These are phyloP conservation scores for Onygenales sp. DNA, from an alignment of 2,329 filamentous ascomycete species.

Conservation along the genomic window DNA sequence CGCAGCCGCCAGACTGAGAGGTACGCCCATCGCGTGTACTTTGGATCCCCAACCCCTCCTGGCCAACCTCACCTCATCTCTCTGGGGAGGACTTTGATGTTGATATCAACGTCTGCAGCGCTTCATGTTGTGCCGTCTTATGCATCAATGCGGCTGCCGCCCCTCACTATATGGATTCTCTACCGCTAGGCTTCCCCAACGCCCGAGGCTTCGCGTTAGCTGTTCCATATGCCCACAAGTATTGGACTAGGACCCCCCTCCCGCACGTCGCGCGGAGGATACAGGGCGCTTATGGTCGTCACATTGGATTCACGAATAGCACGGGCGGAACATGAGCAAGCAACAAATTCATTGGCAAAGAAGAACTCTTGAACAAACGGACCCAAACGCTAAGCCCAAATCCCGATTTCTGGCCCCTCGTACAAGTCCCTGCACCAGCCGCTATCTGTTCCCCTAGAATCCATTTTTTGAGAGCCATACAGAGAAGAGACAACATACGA, in stretches of 20 bases:
- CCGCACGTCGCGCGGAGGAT: background rate
- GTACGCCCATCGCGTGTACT: background rate
- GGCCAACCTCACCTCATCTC: background rate
- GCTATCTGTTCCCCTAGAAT: background rate
- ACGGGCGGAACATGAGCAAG: background rate
- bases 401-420: slow-evolving; percentile 8
- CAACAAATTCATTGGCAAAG: slow-evolving; percentile 11
- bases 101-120: no score
- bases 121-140: background rate
- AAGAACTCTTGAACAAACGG: slow-evolving; percentile 5
- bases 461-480: slow-evolving; percentile 2
- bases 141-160: background rate
- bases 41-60: background rate
- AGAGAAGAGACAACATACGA: slow-evolving; percentile 4
- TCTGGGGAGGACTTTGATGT: no score
- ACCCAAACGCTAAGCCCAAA: slow-evolving; percentile 15
- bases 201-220: background rate
- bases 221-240: background rate
- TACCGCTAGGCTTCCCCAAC: background rate
- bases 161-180: background rate
- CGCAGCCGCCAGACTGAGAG: background rate
- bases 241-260: background rate
- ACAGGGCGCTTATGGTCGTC: slow-evolving; percentile 4
- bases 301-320: slow-evolving; percentile 5
- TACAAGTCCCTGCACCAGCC: slow-evolving; percentile 6